Conservation (phyloP, 2,329 filamentous ascomycete species). For the Penicillium sp. region DNA sequence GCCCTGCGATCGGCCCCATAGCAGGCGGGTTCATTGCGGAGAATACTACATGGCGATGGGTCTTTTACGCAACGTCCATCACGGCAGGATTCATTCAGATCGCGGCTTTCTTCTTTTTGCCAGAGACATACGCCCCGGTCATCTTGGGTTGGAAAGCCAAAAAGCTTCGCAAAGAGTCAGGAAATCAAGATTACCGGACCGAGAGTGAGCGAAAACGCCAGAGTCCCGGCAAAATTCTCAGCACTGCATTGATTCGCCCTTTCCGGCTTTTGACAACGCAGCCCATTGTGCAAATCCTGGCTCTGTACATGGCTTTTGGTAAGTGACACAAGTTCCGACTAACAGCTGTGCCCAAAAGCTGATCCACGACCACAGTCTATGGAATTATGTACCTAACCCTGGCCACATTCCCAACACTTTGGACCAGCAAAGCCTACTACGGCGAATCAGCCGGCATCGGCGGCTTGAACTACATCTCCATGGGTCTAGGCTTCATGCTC, state of each 20-base stretch:
- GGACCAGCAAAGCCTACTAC: conserved; percentile 53
- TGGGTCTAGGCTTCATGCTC: conserved; percentile 63
- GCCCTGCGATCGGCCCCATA: conserved; percentile 67
- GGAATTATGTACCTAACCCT: conserved; percentile 66
- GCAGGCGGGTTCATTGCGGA: conserved; percentile 66
- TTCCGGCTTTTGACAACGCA: background rate
- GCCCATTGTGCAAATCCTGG: background rate
- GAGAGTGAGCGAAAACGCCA: background rate
- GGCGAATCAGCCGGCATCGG: conserved; percentile 58
- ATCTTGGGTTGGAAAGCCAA: background rate
- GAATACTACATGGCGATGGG: conserved; percentile 70
- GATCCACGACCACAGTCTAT: conserved; percentile 42
- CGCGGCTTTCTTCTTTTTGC: conserved; percentile 62
- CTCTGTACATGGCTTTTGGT: background rate
- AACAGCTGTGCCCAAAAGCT: background rate
- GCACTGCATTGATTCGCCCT: background rate
- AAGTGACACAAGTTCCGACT: background rate
- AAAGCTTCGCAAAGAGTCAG: background rate
- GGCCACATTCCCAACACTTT: conserved; percentile 63
- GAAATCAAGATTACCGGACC: background rate
- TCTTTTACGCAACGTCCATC: conserved; percentile 69
- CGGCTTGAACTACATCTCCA: conserved; percentile 65
- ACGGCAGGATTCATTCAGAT: conserved; percentile 62
- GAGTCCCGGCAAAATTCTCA: background rate
- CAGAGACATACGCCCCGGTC: conserved; percentile 59